Base-by-base conservation (phyloP, 2,329 filamentous ascomycete species). In the Calonectria multiphialidica region DNA sequence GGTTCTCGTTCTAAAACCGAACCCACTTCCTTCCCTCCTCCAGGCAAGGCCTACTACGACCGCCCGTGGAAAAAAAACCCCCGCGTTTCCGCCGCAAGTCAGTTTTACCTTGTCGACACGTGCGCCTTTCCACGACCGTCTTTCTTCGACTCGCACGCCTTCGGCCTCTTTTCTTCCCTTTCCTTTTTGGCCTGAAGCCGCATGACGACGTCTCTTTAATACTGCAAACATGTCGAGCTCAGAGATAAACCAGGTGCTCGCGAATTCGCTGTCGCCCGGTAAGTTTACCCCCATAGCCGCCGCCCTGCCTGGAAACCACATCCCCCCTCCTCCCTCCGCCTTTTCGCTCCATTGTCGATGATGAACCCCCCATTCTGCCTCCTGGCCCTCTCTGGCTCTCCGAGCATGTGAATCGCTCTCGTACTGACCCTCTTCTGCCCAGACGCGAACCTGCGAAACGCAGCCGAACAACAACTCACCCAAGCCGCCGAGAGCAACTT, bases 161-260 rank as follows among this genome's bases (percentile, higher is more conserved):
- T 76, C 76, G 79, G 78, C 75, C 75, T 71, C 73, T 59, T 25
- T 28, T 66, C 50, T 40, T 50, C 62, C 21, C 37, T 55, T 53
- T 57, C 61, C 66, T 59, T 68, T 49, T 68, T 74, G 67, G 30
- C 47, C 75, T 74, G 75, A 76, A 79, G 74, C 81, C 82, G 83
- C 81, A 84, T 84, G 83, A 83, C 81, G 81, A 83, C 75, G 78
- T 79, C 76, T 72, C 74, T 74, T 68, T 73, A 77, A 77, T 79
- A 81, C 82, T 81, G 80, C 83, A 84, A 88, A 82, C 85, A 95
- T 91, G 90, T 90, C 89, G 86, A 90, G 88, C 88, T 87, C 97
- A 94, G 95, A 98, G 89, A 97, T 98, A 89, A 98, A 96, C 89
- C 93, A 95, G 88, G 96, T 99, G 89, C 94, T 99, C 89, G 92